Conservation (phyloP, 2,329 filamentous ascomycete species). For the Fusarium sulawesiense region DNA sequence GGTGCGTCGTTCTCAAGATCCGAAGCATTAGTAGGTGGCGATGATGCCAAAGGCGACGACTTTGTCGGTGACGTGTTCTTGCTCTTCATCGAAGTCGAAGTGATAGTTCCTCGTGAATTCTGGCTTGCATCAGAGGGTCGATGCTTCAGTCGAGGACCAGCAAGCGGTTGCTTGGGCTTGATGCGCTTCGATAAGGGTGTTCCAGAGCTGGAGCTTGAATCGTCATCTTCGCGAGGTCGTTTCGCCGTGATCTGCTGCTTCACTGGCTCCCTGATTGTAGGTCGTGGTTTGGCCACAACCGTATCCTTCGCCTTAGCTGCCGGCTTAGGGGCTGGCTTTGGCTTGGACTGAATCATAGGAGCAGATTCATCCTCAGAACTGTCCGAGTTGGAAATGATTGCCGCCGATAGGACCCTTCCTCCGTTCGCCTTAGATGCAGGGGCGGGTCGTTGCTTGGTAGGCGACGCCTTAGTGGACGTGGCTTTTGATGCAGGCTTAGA, state of each 20-base stretch:
- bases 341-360: constrained; percentile 51
- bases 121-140: constrained; percentile 62
- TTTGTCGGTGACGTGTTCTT: constrained; percentile 70
- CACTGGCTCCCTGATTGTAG: constrained; percentile 46
- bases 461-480: constrained; percentile 49
- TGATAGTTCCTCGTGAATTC: constrained; percentile 55
- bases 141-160: constrained; percentile 53
- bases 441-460: constrained; percentile 56
- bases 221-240: constrained; percentile 63
- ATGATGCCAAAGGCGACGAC: constrained; percentile 73
- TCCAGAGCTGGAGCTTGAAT: constrained; percentile 70
- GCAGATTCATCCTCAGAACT: constrained; percentile 63
- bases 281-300: constrained; percentile 48
- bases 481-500: constrained; percentile 56
- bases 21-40: constrained; percentile 73
- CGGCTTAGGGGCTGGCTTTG: constrained; percentile 44
- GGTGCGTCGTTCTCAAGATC: constrained; percentile 63
- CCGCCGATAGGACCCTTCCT: constrained; percentile 64
- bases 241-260: constrained; percentile 57
- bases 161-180: constrained; percentile 60
- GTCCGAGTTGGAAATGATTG: constrained; percentile 67
- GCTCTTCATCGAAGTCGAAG: constrained; percentile 58
- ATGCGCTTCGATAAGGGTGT: constrained; percentile 69
- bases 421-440: constrained; percentile 51
- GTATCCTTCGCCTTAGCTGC: constrained; percentile 48